Percentiles rank a stretch among this genome's conserved stretches.
phyloP scores from a whole-genome alignment of 192 early-diverging fungal genomes.

The Dispira parvispora region DNA sequence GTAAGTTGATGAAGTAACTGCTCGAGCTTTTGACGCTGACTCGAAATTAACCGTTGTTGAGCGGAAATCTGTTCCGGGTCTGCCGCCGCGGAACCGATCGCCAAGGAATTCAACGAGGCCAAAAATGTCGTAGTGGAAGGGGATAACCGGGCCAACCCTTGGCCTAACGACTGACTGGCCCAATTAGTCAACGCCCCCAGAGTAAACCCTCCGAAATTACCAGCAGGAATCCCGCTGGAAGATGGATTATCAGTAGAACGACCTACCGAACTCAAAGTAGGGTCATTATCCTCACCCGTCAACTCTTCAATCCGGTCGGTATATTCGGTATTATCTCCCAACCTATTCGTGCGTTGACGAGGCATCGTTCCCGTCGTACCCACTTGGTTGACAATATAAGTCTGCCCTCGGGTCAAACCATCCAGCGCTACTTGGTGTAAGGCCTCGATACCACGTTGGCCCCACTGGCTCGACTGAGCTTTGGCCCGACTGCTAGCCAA shows the following conservation, averaged over 20 bases:
- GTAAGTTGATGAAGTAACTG: neutral
- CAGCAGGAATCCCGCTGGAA: neutral
- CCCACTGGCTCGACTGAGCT: constrained; percentile 1
- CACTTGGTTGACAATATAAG: neutral
- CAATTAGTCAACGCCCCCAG: neutral
- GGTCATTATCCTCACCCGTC: neutral
- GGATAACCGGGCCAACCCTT: constrained; percentile 1
- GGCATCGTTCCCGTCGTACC: neutral
- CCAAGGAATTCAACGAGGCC: neutral
- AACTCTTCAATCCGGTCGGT: constrained; percentile 1
- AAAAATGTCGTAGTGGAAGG: neutral
- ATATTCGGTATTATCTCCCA: neutral
- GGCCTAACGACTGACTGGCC: neutral
- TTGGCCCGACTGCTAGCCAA: neutral
- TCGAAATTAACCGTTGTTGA: neutral
- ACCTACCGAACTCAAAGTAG: neutral
- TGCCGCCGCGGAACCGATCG: neutral
- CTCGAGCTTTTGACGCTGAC: constrained; percentile 3
- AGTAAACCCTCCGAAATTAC: neutral
- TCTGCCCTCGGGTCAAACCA: neutral
- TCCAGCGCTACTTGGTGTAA: constrained; percentile 1
- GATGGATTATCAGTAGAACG: no score
- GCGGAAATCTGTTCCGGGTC: neutral
- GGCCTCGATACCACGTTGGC: constrained; percentile 3
- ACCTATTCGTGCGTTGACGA: no score